These are phyloP conservation scores for Filosporella fistucella DNA, from an alignment of 495 filamentous ascomycete genomes.

Conservation along the genomic window DNA sequence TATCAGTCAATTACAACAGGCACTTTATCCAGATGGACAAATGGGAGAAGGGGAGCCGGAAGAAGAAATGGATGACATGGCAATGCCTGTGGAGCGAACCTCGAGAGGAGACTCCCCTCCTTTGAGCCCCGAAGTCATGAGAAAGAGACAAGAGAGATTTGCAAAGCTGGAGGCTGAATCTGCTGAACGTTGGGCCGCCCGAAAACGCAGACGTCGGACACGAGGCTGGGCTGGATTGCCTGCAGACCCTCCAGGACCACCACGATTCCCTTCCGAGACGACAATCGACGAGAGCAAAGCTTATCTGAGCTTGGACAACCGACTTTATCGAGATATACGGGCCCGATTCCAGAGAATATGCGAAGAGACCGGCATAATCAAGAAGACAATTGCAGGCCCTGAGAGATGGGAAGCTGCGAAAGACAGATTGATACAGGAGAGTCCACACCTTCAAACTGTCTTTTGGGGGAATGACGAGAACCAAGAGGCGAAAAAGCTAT, in stretches of 20 bases:
- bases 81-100: slow-evolving; percentile 10
- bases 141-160: slow-evolving; percentile 51
- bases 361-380: slow-evolving; percentile 56
- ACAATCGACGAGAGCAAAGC: slow-evolving; percentile 76
- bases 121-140: slow-evolving; percentile 47
- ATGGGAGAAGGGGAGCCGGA: slow-evolving; percentile 19
- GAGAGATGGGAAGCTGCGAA: slow-evolving; percentile 72
- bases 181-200: slow-evolving; percentile 55
- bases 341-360: slow-evolving; percentile 68
- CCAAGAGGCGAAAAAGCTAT: slow-evolving; percentile 50
- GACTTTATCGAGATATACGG: slow-evolving; percentile 57
- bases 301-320: slow-evolving; percentile 59
- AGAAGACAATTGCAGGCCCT: slow-evolving; percentile 68
- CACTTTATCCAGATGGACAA: slow-evolving; percentile 22
- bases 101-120: slow-evolving; percentile 29
- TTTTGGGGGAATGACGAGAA: slow-evolving; percentile 50
- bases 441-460: slow-evolving; percentile 58
- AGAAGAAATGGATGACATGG: too few species aligned
- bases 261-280: slow-evolving; percentile 76
- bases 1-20: slow-evolving; percentile 23
- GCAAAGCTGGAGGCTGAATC: slow-evolving; percentile 58
- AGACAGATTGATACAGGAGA: slow-evolving; percentile 61
- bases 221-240: slow-evolving; percentile 67
- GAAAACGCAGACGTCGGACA: slow-evolving; percentile 70
- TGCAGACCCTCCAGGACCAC: slow-evolving; percentile 68